phyloP scores from a whole-genome alignment of 352 stramenopile species.

The Globisporangium splendens region DNA sequence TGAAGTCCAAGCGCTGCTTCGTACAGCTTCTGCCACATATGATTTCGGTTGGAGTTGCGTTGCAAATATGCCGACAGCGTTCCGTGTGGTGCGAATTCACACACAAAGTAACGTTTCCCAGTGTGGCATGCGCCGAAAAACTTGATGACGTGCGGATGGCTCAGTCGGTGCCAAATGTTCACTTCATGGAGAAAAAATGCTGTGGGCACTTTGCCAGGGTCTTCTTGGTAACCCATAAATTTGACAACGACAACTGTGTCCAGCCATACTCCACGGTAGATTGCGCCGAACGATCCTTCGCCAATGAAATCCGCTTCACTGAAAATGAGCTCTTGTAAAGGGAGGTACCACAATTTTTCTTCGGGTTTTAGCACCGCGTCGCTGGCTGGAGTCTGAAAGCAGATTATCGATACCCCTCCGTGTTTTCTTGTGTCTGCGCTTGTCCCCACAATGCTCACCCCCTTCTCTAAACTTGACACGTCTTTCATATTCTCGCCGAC shows the following conservation, averaged over 20 bases:
- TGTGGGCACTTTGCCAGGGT: constrained; percentile 4
- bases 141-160: constrained; percentile 32
- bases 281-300: constrained; percentile 21
- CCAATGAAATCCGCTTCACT: constrained; percentile 13
- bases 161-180: too few species aligned
- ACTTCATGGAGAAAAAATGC: too few species aligned
- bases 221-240: constrained; percentile 14
- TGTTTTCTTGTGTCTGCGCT: too few species aligned
- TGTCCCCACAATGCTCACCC: too few species aligned
- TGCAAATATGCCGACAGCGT: constrained; percentile 22
- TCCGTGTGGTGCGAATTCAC: constrained; percentile 22
- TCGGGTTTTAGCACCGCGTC: too few species aligned
- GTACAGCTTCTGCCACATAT: constrained; percentile 22
- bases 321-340: constrained; percentile 9
- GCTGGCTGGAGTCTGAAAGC: too few species aligned
- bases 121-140: constrained; percentile 32
- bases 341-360: too few species aligned
- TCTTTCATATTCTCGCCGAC: too few species aligned
- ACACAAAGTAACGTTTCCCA: constrained; percentile 31
- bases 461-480: too few species aligned
- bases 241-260: constrained; percentile 32
- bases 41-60: neutral
- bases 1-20: constrained; percentile 20
- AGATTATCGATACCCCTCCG: too few species aligned
- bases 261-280: constrained; percentile 26